phyloP scores from a whole-genome alignment of 2,329 filamentous ascomycete species.

The Aspergillus sp. region DNA sequence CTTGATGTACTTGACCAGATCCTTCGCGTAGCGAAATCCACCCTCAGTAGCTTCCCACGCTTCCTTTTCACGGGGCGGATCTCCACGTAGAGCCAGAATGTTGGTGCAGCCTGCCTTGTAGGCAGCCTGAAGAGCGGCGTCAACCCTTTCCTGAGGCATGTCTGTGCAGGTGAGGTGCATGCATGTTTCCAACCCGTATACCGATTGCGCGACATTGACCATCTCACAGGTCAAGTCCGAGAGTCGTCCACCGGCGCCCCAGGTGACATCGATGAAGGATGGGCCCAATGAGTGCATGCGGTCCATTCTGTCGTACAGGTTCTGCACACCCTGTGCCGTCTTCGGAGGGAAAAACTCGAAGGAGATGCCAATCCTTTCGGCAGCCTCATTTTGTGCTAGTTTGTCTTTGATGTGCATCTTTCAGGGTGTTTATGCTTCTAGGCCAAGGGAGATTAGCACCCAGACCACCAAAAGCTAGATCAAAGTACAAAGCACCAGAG shows the following conservation, averaged over 20 bases:
- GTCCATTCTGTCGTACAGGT: constrained; percentile 99
- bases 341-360: constrained; percentile 99
- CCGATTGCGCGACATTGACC: constrained; percentile 92
- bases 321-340: constrained; percentile 87
- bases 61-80: constrained; percentile 90
- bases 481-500: neutral
- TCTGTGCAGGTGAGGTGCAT: constrained; percentile 99
- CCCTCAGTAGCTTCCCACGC: constrained; percentile 88
- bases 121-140: constrained; percentile 82
- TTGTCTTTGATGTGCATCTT: constrained; percentile 96
- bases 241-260: constrained; percentile 91
- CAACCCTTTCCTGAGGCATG: constrained; percentile 91
- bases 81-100: constrained; percentile 89
- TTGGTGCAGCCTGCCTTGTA: constrained; percentile 97
- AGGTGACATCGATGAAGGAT: constrained; percentile 97
- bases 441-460: constrained; percentile 7
- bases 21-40: constrained; percentile 88
- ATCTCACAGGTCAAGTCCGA: constrained; percentile 96
- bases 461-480: neutral
- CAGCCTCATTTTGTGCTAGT: constrained; percentile 77
- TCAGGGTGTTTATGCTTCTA: constrained; percentile 31
- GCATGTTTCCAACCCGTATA: constrained; percentile 95
- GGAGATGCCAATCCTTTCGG: constrained; percentile 86
- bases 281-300: constrained; percentile 95
- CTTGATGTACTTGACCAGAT: constrained; percentile 84